phyloP scores from a whole-genome alignment of 129 eudicot genomes.

The Saussurea involucrata region DNA sequence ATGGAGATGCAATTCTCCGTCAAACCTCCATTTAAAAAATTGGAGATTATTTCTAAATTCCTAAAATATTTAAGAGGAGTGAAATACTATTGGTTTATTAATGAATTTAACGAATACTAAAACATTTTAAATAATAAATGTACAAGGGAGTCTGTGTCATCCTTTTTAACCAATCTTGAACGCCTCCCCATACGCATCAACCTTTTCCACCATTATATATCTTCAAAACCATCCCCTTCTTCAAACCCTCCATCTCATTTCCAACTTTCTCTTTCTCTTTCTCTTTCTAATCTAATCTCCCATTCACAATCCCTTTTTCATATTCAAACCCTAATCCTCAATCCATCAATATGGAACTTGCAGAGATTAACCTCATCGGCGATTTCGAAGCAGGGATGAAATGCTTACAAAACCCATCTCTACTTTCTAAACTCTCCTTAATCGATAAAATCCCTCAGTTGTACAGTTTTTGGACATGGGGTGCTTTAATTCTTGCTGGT shows the following conservation, averaged over 20 bases:
- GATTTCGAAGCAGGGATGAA: constrained; percentile 73
- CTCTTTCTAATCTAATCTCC: not conserved
- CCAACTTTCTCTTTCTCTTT: constrained; percentile 5
- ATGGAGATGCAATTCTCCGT: too few relatives aligned
- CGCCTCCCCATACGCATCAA: constrained; percentile 1
- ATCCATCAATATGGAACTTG: constrained; percentile 47
- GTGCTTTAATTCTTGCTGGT: constrained; percentile 64
- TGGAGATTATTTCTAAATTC: too few relatives aligned
- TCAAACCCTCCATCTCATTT: constrained; percentile 30
- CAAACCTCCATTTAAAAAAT: too few relatives aligned
- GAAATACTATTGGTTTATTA: not conserved
- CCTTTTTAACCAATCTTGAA: constrained; percentile 19
- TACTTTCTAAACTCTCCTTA: constrained; percentile 38
- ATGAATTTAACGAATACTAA: too few relatives aligned
- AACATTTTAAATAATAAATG: not conserved
- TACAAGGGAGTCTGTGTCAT: not conserved
- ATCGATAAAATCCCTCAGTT: constrained; percentile 34
- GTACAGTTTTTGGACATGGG: constrained; percentile 65
- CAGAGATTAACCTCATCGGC: constrained; percentile 55
- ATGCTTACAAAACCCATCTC: constrained; percentile 61
- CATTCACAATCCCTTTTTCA: not conserved
- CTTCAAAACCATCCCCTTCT: not conserved
- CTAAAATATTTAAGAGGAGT: too few relatives aligned
- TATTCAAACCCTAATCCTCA: not conserved
- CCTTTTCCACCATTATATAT: constrained; percentile 34